Evolutionary conservation across 2,329 filamentous ascomycete genomes (phyloP).

Genomic region (Ceratocystis colombiana): DNA sequence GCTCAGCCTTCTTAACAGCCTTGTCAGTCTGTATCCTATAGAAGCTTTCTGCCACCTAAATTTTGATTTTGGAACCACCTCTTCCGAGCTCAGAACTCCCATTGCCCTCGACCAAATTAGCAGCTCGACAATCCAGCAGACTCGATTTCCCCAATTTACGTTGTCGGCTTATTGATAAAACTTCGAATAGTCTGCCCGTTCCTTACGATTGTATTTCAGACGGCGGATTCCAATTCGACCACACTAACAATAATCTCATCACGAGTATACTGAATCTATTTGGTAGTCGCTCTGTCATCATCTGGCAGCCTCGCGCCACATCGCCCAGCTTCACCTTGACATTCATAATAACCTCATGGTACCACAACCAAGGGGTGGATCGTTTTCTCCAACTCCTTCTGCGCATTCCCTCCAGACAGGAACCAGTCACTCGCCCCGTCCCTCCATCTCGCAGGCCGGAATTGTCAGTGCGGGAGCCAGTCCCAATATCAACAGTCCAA

Average conservation of each 20-base stretch:
- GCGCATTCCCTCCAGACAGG: conserved; percentile 49
- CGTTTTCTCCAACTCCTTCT: conserved; percentile 51
- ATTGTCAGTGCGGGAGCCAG: conserved; percentile 51
- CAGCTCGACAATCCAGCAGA: neutral
- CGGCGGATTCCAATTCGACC: neutral
- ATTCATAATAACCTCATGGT: conserved; percentile 43
- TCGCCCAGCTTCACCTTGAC: conserved; percentile 29
- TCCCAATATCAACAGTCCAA: conserved; percentile 53
- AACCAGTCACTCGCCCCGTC: conserved; percentile 46
- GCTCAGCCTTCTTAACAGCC: conserved; percentile 21
- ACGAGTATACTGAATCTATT: neutral
- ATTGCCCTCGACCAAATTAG: neutral
- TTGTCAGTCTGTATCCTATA: neutral
- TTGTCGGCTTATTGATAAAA: neutral
- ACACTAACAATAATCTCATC: neutral
- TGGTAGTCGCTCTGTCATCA: conserved; percentile 8
- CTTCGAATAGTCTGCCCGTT: neutral
- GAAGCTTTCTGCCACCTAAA: neutral
- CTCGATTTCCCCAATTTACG: neutral
- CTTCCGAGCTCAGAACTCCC: neutral
- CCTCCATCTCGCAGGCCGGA: conserved; percentile 41
- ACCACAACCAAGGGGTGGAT: conserved; percentile 52
- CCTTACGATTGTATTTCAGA: neutral
- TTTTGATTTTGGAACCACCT: neutral
- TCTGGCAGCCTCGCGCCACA: conserved; percentile 25